Conservation (phyloP, 1,139 yeast species). For the Nakaseomyces uthaithaninus region DNA sequence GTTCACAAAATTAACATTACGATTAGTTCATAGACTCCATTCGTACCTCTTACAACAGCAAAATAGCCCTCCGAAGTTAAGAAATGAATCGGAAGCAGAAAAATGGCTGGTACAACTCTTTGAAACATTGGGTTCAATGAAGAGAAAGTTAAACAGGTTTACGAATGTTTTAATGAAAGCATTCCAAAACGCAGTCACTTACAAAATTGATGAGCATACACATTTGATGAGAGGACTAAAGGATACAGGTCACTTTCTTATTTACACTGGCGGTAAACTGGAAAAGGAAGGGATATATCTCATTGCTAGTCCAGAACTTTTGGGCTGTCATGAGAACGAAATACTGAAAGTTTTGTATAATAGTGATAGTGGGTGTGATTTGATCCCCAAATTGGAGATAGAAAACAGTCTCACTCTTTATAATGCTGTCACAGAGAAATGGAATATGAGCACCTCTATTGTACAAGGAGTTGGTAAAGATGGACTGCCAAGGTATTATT, state of each 20-base stretch:
- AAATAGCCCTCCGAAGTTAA: slow-evolving; percentile 49
- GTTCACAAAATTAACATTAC: slow-evolving; percentile 55
- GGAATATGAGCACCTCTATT: slow-evolving; percentile 20
- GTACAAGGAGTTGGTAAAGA: slow-evolving; percentile 21
- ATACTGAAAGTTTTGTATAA: slow-evolving; percentile 33
- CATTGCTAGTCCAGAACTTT: slow-evolving; percentile 34
- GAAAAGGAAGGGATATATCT: slow-evolving; percentile 58
- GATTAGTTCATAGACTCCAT: slow-evolving; percentile 60
- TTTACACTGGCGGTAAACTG: slow-evolving; percentile 58
- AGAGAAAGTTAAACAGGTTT: slow-evolving; percentile 77
- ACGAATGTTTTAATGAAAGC: slow-evolving; percentile 59
- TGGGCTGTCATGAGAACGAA: slow-evolving; percentile 33
- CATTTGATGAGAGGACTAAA: slow-evolving; percentile 44
- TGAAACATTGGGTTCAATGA: slow-evolving; percentile 77
- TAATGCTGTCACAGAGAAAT: slow-evolving; percentile 23
- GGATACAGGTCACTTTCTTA: slow-evolving; percentile 66
- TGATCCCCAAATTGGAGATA: slow-evolving; percentile 29
- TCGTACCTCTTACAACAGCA: slow-evolving; percentile 68
- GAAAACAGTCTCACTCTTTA: slow-evolving; percentile 28
- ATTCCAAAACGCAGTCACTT: slow-evolving; percentile 70
- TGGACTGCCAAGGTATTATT: slow-evolving; percentile 24
- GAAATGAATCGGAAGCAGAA: slow-evolving; percentile 51
- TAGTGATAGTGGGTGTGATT: slow-evolving; percentile 34
- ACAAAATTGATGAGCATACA: slow-evolving; percentile 51
- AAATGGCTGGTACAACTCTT: slow-evolving; percentile 77